Evolutionary conservation across 768 basidiomycete genomes (phyloP), one percentile per base, ranked within the genome.

Genomic region (Leucogyrophana mollusca): DNA sequence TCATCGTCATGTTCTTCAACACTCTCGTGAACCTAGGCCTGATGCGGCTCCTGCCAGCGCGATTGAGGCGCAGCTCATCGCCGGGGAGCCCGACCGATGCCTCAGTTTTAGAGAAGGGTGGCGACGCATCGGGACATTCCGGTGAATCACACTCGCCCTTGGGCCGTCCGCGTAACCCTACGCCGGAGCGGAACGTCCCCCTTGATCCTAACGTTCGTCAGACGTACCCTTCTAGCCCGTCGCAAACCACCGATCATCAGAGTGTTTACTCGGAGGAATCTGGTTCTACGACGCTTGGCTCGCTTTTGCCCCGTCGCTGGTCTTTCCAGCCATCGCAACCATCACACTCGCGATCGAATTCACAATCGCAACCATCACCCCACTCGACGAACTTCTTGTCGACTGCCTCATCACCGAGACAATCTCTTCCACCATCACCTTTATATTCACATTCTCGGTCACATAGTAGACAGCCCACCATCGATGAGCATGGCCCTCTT

Each of bases 1-100:
- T 88, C 23, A 49, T 94, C 37, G 65, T 90, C 45, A 73, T 89
- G 57, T 77, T 88, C 59, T 53, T 85, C 57, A 90, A 90, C 57
- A 67, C 83, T 35, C 53, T 81, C 35, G 66, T 81, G 64, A 79
- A 86, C 54, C 57, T 71, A 43, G 67, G 70, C 23, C 46, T 76
- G 36, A 50, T 57, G 9, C 64, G 62, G 17, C 46, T 73, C 21
- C 20, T 55, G n/a, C 49, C 49, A 43, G 45, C 50, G 38, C 45
- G 46, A 21, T 43, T 49, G 16, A 61, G 55, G 43, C 59, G 55
- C 25, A 52, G 43, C 14, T 40, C 52, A 22, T 23, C 40, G 24
- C 35, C 40, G 20, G n/a, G n/a, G n/a, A n/a, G n/a, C n/a, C 6
- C 42, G 34, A 46, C 54, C 10, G 53, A 57, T 47, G 40, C 3